These are phyloP conservation scores for Ramalina intermedia DNA, from an alignment of 495 filamentous ascomycete species.

Conservation along the genomic window DNA sequence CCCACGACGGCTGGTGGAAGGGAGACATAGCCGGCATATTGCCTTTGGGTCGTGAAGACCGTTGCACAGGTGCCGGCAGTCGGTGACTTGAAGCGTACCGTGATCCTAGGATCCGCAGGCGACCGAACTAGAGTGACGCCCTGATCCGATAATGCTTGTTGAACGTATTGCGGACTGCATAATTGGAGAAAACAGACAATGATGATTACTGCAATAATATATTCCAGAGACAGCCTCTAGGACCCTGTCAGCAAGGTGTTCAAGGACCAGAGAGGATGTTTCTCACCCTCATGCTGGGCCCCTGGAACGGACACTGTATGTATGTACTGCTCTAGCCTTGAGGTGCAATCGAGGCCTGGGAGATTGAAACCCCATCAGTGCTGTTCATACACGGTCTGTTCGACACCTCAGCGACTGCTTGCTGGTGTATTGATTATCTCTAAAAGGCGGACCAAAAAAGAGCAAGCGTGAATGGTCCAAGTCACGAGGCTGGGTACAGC, in stretches of 20 bases:
- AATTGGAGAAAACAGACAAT: no score
- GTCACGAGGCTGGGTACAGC: no score
- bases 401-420: no score
- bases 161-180: constrained; percentile 8
- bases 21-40: constrained; percentile 29
- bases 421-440: no score
- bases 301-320: background rate
- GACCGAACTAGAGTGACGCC: constrained; percentile 35
- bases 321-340: background rate
- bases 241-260: background rate
- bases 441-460: no score
- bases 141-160: background rate
- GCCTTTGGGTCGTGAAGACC: constrained; percentile 40
- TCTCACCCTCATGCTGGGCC: background rate
- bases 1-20: constrained; percentile 35
- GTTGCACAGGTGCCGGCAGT: constrained; percentile 38
- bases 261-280: no score
- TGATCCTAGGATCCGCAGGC: constrained; percentile 42
- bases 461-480: no score
- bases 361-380: background rate
- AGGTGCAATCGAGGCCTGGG: background rate
- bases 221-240: background rate
- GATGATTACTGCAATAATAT: no score
- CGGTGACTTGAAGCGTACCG: constrained; percentile 43
- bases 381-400: background rate